These are phyloP conservation scores for Pleurotus pulmonarius DNA, from an alignment of 768 basidiomycete species.

Conservation along the genomic window DNA sequence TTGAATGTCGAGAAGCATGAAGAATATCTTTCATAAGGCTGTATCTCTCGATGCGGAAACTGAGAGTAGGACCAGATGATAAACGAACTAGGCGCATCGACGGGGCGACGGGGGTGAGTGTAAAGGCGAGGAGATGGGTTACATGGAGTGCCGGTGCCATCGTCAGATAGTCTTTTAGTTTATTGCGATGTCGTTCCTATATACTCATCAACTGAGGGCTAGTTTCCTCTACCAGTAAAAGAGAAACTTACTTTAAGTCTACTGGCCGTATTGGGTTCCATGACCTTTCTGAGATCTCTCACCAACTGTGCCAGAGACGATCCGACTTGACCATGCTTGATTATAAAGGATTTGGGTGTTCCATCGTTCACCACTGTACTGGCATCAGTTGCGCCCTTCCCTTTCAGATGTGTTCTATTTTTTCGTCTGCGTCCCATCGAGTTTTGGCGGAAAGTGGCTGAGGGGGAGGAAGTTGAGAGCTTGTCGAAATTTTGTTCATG, in stretches of 20 bases:
- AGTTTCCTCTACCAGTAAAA: not conserved
- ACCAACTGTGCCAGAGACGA: constrained; percentile 84
- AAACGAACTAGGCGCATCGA: constrained; percentile 84
- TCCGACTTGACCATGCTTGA: constrained; percentile 94
- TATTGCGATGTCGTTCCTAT: constrained; percentile 87
- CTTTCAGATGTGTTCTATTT: constrained; percentile 79
- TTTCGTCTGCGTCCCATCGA: constrained; percentile 74
- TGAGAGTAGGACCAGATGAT: constrained; percentile 89
- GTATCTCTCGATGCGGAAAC: constrained; percentile 90
- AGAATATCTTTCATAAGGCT: constrained; percentile 84
- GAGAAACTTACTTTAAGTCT: constrained; percentile 67
- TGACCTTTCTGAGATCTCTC: constrained; percentile 88
- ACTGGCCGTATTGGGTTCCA: constrained; percentile 97
- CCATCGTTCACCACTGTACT: constrained; percentile 21
- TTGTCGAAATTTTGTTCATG: not conserved
- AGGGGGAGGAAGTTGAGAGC: not conserved
- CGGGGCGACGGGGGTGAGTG: constrained; percentile 80
- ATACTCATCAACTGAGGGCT: constrained; percentile 3
- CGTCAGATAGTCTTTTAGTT: constrained; percentile 89
- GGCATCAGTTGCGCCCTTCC: constrained; percentile 31
- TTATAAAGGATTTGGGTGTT: constrained; percentile 89
- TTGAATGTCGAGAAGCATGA: constrained; percentile 59
- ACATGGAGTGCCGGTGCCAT: constrained; percentile 90
- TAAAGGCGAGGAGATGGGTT: constrained; percentile 91
- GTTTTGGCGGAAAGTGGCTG: not conserved